A percentile compares a stretch with the other conserved stretches of the same genome.
These are phyloP conservation scores for Silene coronaria DNA, from an alignment of 179 eudicot species.

Conservation along the genomic window DNA sequence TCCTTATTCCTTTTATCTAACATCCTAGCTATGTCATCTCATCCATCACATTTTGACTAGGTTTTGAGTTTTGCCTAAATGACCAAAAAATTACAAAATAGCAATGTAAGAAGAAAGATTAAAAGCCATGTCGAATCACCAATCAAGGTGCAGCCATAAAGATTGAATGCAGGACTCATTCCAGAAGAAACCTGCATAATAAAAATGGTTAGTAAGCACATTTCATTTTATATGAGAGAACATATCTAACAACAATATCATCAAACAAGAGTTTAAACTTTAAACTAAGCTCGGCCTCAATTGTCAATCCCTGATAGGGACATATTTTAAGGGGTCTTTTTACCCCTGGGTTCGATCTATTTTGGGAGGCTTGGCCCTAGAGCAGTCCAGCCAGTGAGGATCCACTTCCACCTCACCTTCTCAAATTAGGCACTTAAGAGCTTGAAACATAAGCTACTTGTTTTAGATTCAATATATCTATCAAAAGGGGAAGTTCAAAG, in stretches of 20 bases:
- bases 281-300: background rate
- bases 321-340: no score
- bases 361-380: background rate
- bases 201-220: background rate
- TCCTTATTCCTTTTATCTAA: background rate
- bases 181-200: slow-evolving; percentile 78
- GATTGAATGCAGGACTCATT: slow-evolving; percentile 93
- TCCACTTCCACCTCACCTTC: background rate
- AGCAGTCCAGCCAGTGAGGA: background rate
- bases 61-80: no score
- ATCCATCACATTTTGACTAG: background rate
- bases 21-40: background rate
- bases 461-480: background rate
- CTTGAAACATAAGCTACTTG: background rate
- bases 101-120: background rate
- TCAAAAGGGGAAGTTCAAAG: background rate
- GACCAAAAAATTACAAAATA: background rate
- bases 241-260: background rate
- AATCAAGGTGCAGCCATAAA: slow-evolving; percentile 89
- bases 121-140: slow-evolving; percentile 35
- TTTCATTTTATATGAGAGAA: background rate
- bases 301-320: no score
- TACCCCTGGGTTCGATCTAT: no score
- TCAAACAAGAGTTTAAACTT: background rate
- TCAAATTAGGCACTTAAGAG: no score